Evolutionary conservation across 305 asterid species (phyloP).

Genomic region (Fraxinus sp.): DNA sequence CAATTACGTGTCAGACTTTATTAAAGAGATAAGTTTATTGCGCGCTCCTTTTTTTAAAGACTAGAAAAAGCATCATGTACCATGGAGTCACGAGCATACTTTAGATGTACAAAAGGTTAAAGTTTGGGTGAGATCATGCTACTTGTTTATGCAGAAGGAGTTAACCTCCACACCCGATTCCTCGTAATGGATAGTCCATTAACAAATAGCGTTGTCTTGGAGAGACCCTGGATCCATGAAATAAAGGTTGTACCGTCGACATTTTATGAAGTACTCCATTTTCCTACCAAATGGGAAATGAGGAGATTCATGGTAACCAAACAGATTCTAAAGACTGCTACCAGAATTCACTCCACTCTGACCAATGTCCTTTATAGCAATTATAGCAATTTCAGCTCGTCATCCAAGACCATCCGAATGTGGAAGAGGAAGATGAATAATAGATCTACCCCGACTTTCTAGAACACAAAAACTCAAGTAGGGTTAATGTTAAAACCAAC

Average conservation of each 20-base stretch:
- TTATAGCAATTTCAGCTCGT: too few species aligned
- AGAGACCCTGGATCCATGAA: not conserved
- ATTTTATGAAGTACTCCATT: not conserved
- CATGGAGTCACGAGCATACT: too few species aligned
- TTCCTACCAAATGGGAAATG: not conserved
- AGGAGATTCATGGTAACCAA: too few species aligned
- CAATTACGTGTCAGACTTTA: too few species aligned
- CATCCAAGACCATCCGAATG: not conserved
- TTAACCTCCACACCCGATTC: not conserved
- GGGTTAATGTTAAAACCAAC: too few species aligned
- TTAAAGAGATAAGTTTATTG: too few species aligned
- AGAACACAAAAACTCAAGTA: not conserved
- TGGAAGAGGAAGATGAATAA: too few species aligned
- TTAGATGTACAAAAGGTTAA: too few species aligned
- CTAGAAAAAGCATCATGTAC: too few species aligned
- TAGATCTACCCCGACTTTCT: not conserved
- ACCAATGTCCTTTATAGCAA: not conserved
- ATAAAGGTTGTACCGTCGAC: not conserved
- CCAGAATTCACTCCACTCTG: not conserved
- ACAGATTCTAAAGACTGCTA: too few species aligned
- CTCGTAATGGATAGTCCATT: too few species aligned
- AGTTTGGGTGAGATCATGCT: not conserved
- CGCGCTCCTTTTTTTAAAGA: too few species aligned
- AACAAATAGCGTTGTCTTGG: not conserved
- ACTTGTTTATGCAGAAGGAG: not conserved